Conservation (phyloP, 495 filamentous ascomycete species). For the Penicillium canescens region DNA sequence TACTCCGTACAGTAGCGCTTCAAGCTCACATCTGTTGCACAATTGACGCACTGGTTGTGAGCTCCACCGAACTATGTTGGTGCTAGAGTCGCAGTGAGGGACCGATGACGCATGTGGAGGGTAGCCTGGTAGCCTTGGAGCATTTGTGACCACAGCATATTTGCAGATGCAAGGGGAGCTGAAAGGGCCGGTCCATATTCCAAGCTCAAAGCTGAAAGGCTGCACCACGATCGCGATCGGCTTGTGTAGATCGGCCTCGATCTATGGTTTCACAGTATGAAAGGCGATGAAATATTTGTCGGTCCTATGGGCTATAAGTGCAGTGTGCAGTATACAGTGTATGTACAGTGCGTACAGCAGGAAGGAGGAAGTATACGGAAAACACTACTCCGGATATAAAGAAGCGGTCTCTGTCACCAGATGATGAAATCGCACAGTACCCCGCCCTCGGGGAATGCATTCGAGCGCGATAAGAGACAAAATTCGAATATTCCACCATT, state of each 20-base stretch:
- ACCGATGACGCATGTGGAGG: conserved; percentile 31
- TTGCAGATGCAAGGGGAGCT: conserved; percentile 27
- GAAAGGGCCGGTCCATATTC: conserved; percentile 11
- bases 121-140: conserved; percentile 2
- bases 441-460: background rate
- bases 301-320: background rate
- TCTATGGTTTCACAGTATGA: conserved; percentile 10
- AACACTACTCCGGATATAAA: conserved; percentile 1
- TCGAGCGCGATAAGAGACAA: background rate
- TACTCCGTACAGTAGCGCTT: background rate
- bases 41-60: conserved; percentile 8
- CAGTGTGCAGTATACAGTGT: background rate
- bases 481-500: background rate
- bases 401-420: conserved; percentile 2
- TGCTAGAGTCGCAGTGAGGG: conserved; percentile 7
- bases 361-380: background rate
- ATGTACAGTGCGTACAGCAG: too few relatives aligned
- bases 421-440: background rate
- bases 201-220: conserved; percentile 15
- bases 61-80: conserved; percentile 18
- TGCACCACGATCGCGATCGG: conserved; percentile 19
- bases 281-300: too few relatives aligned
- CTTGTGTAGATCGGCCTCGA: conserved; percentile 20
- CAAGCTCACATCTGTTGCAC: conserved; percentile 13
- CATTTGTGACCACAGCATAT: conserved; percentile 7